These are phyloP conservation scores for Candida xyloterini DNA, from an alignment of 805 yeast species.

Conservation along the genomic window DNA sequence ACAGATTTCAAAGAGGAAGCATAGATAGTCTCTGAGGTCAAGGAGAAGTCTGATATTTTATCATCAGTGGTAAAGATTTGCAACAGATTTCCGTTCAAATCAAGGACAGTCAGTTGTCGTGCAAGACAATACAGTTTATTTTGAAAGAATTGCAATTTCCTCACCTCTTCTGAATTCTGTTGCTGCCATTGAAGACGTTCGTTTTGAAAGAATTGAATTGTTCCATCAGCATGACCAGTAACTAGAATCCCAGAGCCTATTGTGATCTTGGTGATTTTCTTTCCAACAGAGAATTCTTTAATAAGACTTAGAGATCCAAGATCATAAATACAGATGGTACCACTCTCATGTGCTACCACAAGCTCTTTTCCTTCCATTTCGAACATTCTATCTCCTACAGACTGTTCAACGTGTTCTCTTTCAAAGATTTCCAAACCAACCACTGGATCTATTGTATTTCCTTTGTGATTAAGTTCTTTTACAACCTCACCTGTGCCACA, in stretches of 20 bases:
- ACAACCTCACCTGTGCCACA: constrained; percentile 53
- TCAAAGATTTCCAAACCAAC: constrained; percentile 24
- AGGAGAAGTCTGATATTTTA: neutral
- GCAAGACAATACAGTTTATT: neutral
- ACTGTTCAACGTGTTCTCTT: neutral
- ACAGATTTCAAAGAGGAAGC: neutral
- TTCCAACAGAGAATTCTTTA: constrained; percentile 22
- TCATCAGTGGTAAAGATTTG: neutral
- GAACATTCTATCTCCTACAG: constrained; percentile 35
- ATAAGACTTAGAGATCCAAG: constrained; percentile 24
- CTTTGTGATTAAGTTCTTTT: constrained; percentile 38
- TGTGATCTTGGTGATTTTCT: constrained; percentile 11
- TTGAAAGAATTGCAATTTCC: neutral
- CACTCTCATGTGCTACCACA: constrained; percentile 42
- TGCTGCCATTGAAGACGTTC: neutral
- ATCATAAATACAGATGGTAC: constrained; percentile 43
- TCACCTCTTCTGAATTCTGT: neutral
- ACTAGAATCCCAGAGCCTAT: constrained; percentile 4
- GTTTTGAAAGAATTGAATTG: neutral
- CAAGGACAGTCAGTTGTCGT: neutral
- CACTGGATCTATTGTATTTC: constrained; percentile 36
- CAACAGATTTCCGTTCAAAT: neutral
- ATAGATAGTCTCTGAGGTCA: neutral
- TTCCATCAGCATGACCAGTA: constrained; percentile 23
- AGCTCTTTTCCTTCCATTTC: constrained; percentile 46